Conservation (phyloP, 768 basidiomycete genomes). For the Collybiopsis confluens region DNA sequence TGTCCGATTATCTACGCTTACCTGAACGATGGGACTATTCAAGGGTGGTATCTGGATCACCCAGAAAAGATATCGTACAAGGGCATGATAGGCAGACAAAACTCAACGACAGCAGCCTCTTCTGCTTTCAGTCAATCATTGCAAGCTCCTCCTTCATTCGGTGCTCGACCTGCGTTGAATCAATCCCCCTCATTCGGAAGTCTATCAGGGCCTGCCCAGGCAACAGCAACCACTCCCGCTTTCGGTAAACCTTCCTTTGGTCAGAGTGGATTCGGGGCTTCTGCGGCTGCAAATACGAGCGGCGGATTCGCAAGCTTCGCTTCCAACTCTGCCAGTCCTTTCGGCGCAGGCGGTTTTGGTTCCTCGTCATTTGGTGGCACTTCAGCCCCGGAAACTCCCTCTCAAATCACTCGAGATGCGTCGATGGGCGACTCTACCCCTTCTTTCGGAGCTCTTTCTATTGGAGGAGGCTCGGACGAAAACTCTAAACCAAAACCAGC, state of each 20-base stretch:
- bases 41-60: conserved; percentile 69
- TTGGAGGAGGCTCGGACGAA: conserved; percentile 25
- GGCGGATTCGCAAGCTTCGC: conserved; percentile 24
- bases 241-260: conserved; percentile 29
- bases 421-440: conserved; percentile 38
- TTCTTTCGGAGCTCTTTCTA: conserved; percentile 32
- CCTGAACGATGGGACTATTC: conserved; percentile 73
- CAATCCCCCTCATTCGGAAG: conserved; percentile 24
- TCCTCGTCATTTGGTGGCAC: conserved; percentile 12
- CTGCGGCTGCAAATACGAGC: conserved; percentile 10
- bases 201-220: conserved; percentile 17
- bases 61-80: conserved; percentile 48
- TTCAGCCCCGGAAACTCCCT: conserved; percentile 15
- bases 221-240: conserved; percentile 10
- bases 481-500: conserved; percentile 23
- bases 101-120: conserved; percentile 6
- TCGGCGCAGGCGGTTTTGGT: conserved; percentile 18
- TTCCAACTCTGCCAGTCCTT: conserved; percentile 5
- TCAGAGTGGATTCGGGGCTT: not conserved
- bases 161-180: conserved; percentile 19
- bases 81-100: conserved; percentile 41
- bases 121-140: conserved; percentile 28
- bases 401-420: conserved; percentile 38
- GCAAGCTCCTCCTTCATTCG: conserved; percentile 16
- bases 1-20: conserved; percentile 68